Evolutionary conservation across 352 stramenopile species (phyloP), one percentile per base, ranked within the genome.

Genomic region (Phytophthora citricola): DNA sequence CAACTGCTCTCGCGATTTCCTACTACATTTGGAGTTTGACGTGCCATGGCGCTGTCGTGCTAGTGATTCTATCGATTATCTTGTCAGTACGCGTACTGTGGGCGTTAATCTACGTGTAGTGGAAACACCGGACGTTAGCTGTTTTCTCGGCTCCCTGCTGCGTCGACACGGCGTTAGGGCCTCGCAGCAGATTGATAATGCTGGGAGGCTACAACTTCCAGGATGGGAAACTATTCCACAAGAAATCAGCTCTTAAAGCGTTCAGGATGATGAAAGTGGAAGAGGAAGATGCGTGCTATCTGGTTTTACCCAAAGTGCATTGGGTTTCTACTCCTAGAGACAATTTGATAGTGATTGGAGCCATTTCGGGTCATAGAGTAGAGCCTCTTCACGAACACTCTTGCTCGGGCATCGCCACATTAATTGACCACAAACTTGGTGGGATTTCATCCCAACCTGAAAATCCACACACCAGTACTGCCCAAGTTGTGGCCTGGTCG

Each of bases 21-120:
- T 72, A 73, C 40, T 70, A 70, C 40, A 29, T 64, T 3, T 70
- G 53, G 62, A 47, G 59, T 17, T 52, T 67, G 6, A 51, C 67
- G 27, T 61, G 48, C 27, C 49, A 71, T 27, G 67, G 31, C 15
- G 15, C 67, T 2, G 58, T 73, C 11, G 63, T 66, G 0, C n/a
- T 67, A 7, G 49, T 40, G 3, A 40, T 73, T 40, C 36, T 70
- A 26, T 27, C 11, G 10, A 70, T 47, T 9, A 69, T 70, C 12
- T 27, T 34, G 8, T 41, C 20, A 2, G 54, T 64, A 4, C 43
- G 64, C 0, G 7, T 55, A 0, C 3, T 36, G 0, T 64, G 45
- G 14, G 44, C 58, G 1, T 2, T 64, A 7, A 11, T 40, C 9
- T 63, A 45, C 7, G 56, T 58, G 10, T 67, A 45, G 45, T 60